A percentile compares a stretch with the other conserved stretches of the same genome.
These are phyloP conservation scores for Begonia masoniana DNA, from an alignment of 306 rosid genomes.

Conservation along the genomic window DNA sequence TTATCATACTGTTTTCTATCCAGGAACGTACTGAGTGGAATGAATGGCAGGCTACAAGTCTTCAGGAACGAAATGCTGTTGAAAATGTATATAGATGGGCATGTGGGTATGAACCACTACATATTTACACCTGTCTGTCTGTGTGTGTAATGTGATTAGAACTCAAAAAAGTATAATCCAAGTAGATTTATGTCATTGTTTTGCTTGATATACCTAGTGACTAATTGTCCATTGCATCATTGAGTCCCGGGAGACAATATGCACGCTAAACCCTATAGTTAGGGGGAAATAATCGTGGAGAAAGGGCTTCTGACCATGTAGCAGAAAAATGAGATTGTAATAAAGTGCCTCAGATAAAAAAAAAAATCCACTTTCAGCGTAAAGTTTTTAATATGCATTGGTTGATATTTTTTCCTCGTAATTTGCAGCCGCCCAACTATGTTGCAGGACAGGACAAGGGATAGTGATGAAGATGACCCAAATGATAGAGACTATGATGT, in stretches of 20 bases:
- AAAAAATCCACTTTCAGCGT: too few relatives aligned
- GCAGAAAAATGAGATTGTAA: too few relatives aligned
- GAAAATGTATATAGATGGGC: slow-evolving; percentile 91
- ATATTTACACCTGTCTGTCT: neutral
- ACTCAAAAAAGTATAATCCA: too few relatives aligned
- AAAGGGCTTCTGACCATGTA: too few relatives aligned
- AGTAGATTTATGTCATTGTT: neutral
- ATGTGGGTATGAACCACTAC: slow-evolving; percentile 64
- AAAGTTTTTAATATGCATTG: too few relatives aligned
- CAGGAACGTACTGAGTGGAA: slow-evolving; percentile 84
- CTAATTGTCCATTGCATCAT: too few relatives aligned
- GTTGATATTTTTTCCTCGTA: slow-evolving; percentile 7
- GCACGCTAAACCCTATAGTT: too few relatives aligned
- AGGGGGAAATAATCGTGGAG: too few relatives aligned
- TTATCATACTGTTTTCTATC: slow-evolving; percentile 2
- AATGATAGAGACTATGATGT: slow-evolving; percentile 89
- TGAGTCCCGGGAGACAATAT: too few relatives aligned
- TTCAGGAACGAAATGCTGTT: slow-evolving; percentile 83
- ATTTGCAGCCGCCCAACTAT: slow-evolving; percentile 83
- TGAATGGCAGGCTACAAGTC: slow-evolving; percentile 72
- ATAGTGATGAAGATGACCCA: slow-evolving; percentile 89
- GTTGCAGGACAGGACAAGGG: slow-evolving; percentile 91
- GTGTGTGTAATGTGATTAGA: too few relatives aligned
- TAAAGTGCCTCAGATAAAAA: too few relatives aligned
- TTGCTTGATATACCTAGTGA: too few relatives aligned